Evolutionary conservation across 768 basidiomycete species (phyloP), one percentile per base, ranked within the genome.

Genomic region (Melanogaster broomeanus): DNA sequence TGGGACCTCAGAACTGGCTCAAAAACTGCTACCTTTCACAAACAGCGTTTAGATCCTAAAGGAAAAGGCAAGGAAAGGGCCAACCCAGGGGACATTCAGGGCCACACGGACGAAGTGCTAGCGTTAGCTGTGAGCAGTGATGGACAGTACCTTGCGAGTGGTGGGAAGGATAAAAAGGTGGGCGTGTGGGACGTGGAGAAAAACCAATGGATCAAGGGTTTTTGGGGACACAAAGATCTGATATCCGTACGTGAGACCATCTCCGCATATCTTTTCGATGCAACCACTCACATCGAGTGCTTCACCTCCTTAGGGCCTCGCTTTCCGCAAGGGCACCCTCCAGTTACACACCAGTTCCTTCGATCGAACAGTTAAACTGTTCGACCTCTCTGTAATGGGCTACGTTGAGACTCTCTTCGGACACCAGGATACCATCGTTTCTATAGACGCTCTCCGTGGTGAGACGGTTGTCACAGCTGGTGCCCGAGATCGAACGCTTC

Each of bases 371-470:
- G 64, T 97, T 49, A 96, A 96, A 68, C 76, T 98, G 3, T 96
- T 88, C 69, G 95, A 89, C 65, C 73, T 81, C 41, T 79, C 74
- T 53, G 90, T 91, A 6, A 82, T 96, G 78, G 93, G 92, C 10
- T 93, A 94, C 62, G 87, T 98, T 49, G 96, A 99, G 68, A 98
- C 96, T 8, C 75, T 98, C 4, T 99, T 96, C 65, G 97, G 97
- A 1, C 97, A 99, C 65, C 96, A 98, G 72, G 95, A 98, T 62
- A 80, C 83, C 25, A 83, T 97, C 25, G 74, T 90, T 15, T 75
- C 79, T 4, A 61, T 99, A 6, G 91, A 94, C 56, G 78, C 92
- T 6, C 80, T 98, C 15, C 84, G 89, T 30, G 83, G 83, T 7
- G 93, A 98, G 60, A 84, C 85, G 2, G 90, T 88, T 15, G 83